These are phyloP conservation scores for Schwanniomyces yamadae DNA, from an alignment of 805 yeast genomes.

Conservation along the genomic window DNA sequence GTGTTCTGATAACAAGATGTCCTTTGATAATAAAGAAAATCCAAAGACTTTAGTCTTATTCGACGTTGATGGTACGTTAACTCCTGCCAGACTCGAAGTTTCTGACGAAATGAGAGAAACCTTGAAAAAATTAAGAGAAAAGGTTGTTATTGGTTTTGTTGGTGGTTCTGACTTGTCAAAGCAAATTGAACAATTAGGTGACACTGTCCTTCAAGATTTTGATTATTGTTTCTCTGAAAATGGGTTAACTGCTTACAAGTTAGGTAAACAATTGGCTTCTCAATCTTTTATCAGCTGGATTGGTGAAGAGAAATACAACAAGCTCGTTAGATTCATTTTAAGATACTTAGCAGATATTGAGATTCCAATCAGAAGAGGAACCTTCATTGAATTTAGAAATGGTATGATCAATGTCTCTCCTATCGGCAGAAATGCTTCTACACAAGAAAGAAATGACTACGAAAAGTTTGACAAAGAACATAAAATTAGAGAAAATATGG, in stretches of 20 bases:
- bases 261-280: constrained; percentile 83
- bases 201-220: constrained; percentile 69
- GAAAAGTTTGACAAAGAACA: constrained; percentile 80
- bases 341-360: constrained; percentile 83
- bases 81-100: constrained; percentile 87
- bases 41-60: constrained; percentile 88
- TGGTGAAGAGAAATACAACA: constrained; percentile 92
- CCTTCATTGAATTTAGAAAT: constrained; percentile 97
- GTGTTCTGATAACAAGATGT: constrained; percentile 30
- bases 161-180: constrained; percentile 95
- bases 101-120: constrained; percentile 76
- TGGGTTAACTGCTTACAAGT: constrained; percentile 96
- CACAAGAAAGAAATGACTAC: constrained; percentile 88
- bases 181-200: constrained; percentile 95
- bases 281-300: constrained; percentile 95
- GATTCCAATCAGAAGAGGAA: constrained; percentile 96
- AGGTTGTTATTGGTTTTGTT: constrained; percentile 94
- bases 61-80: constrained; percentile 97
- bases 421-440: constrained; percentile 96
- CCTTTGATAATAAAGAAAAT: constrained; percentile 71
- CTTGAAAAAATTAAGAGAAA: constrained; percentile 75
- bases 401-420: constrained; percentile 99
- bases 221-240: constrained; percentile 97
- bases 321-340: constrained; percentile 80
- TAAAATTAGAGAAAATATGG: constrained; percentile 82